Evolutionary conservation across 2,329 filamentous ascomycete species (phyloP).

Genomic region (Aspergillus quadricinctus): DNA sequence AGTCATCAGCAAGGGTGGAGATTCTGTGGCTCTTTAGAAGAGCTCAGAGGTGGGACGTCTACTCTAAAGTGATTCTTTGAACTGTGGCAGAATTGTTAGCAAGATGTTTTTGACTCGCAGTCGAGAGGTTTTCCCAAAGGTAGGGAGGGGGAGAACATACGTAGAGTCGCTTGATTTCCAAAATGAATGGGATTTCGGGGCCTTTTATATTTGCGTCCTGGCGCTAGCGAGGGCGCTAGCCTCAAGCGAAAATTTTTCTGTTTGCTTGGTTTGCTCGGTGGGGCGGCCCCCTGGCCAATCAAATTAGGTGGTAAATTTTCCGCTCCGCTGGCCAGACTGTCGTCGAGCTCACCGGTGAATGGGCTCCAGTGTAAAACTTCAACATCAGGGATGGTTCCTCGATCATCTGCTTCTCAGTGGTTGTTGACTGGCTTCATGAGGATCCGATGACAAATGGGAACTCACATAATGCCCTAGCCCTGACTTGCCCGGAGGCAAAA

Average conservation of each 20-base stretch:
- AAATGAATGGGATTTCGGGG: slow-evolving; percentile 18
- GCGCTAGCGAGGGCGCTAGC: slow-evolving; percentile 13
- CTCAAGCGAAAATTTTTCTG: slow-evolving; percentile 22
- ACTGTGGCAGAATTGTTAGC: slow-evolving; percentile 31
- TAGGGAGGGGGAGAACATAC: slow-evolving; percentile 28
- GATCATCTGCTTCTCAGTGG: neutral
- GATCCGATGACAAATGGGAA: neutral
- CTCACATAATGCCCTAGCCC: neutral
- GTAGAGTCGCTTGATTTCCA: slow-evolving; percentile 43
- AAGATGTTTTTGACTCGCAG: slow-evolving; percentile 1
- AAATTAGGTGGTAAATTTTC: neutral
- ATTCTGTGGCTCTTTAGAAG: slow-evolving; percentile 86
- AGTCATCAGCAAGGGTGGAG: slow-evolving; percentile 92
- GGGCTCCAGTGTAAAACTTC: neutral
- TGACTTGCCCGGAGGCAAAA: too few species aligned
- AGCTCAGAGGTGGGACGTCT: slow-evolving; percentile 86
- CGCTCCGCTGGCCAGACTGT: neutral
- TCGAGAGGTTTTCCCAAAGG: slow-evolving; percentile 11
- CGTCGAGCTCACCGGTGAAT: neutral
- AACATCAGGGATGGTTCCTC: neutral
- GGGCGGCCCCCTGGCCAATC: neutral
- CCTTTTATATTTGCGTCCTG: slow-evolving; percentile 25
- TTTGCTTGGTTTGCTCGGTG: slow-evolving; percentile 18
- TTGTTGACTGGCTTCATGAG: neutral
- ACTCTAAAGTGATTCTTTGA: slow-evolving; percentile 97